Evolutionary conservation across 2,329 filamentous ascomycete species (phyloP).

Genomic region (Scedosporium apiospermum): DNA sequence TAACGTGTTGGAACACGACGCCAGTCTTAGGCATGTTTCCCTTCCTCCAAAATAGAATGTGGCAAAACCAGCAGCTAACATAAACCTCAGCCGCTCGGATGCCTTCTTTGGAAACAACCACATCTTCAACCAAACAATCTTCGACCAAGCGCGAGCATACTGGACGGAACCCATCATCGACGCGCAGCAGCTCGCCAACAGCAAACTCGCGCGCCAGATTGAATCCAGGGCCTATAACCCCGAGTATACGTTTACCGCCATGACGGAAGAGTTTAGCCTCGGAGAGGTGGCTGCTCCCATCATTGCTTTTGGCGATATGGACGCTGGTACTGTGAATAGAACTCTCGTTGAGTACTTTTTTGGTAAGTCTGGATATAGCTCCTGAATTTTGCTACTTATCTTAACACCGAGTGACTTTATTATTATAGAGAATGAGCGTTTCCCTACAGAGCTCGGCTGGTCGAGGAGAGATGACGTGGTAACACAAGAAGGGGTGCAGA

Average conservation of each 20-base stretch:
- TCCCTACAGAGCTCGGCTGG: constrained; percentile 7
- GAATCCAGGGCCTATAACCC: constrained; percentile 37
- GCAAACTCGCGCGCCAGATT: constrained; percentile 32
- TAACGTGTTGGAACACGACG: constrained; percentile 40
- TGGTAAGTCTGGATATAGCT: constrained; percentile 19
- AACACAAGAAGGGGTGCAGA: background rate
- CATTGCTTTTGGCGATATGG: constrained; percentile 36
- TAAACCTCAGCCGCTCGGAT: constrained; percentile 30
- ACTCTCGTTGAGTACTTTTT: constrained; percentile 35
- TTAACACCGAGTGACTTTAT: background rate
- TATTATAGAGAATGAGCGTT: constrained; percentile 6
- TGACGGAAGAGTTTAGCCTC: constrained; percentile 33
- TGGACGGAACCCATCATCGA: constrained; percentile 33
- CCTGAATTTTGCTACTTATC: background rate
- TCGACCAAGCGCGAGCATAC: constrained; percentile 32
- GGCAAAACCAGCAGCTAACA: background rate
- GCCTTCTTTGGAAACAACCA: constrained; percentile 40
- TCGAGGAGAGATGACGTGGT: constrained; percentile 2
- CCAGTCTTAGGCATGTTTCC: constrained; percentile 26
- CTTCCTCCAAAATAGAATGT: too few relatives aligned
- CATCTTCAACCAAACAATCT: constrained; percentile 42
- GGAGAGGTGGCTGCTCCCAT: constrained; percentile 41
- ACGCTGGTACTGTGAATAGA: constrained; percentile 26
- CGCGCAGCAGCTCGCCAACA: constrained; percentile 32
- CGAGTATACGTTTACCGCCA: constrained; percentile 32